phyloP scores from a whole-genome alignment of 441 rosid genomes.

The Capsella rubella region DNA sequence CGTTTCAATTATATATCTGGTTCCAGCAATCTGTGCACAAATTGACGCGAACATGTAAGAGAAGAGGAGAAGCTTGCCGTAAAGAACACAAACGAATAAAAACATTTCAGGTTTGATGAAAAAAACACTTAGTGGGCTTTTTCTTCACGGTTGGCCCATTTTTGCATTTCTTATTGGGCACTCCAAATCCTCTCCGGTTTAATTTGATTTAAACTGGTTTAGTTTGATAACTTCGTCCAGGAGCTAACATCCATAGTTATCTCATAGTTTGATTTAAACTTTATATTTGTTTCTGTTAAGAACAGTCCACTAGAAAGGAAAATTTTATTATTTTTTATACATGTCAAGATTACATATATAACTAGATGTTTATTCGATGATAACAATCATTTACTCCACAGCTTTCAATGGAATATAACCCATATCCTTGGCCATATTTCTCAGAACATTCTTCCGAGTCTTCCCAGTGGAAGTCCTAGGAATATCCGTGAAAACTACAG shows the following conservation, averaged over 20 bases:
- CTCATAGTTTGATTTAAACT: too few relatives aligned
- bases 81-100: not conserved
- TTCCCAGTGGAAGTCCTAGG: slow-evolving; percentile 69
- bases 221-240: not conserved
- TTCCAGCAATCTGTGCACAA: slow-evolving; percentile 4
- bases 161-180: not conserved
- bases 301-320: not conserved
- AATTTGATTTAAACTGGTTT: not conserved
- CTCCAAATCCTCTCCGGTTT: slow-evolving; percentile 11
- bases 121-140: slow-evolving; percentile 22
- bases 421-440: slow-evolving; percentile 60
- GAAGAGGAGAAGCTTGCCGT: slow-evolving; percentile 3
- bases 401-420: not conserved
- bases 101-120: slow-evolving; percentile 15
- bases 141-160: slow-evolving; percentile 15
- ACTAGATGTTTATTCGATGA: not conserved
- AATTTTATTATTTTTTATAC: not conserved
- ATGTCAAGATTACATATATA: not conserved
- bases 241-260: too few relatives aligned
- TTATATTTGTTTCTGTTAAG: too few relatives aligned
- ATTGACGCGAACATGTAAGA: slow-evolving; percentile 16
- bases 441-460: slow-evolving; percentile 59
- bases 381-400: not conserved
- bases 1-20: slow-evolving; percentile 10
- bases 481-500: slow-evolving; percentile 56